Base-by-base conservation (phyloP, 352 stramenopile species). In the Pythium plurisporium region DNA sequence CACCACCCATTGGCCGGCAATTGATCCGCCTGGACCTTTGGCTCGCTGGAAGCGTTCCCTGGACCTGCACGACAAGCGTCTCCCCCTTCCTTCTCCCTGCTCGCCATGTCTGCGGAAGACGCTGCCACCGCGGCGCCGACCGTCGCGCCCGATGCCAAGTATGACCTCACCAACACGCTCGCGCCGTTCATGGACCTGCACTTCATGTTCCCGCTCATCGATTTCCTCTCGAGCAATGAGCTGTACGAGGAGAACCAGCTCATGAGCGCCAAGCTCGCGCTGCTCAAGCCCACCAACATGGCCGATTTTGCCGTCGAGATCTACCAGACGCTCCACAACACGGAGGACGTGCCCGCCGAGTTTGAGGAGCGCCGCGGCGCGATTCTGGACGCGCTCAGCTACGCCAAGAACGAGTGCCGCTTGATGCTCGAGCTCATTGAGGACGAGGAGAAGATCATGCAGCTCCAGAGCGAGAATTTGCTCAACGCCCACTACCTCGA, bases 151-250 rank as follows among this genome's bases (percentile, higher is more conserved):
- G 75, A 89, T 36, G 73, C 83, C 55, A 76, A 89, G 64, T 98
- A 96, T 74, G 94, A 98, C 70, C 79, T 98, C 50, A 98, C 95
- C 45, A 96, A 96, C 66, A 84, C 79, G 61, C 80, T 98, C 55
- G 93, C 90, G 55, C 90, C 94, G 49, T 98, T 96, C 73, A 93
- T 98, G 77, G 95, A 98, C 67, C 81, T 97, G 42, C 95, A 98
- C 87, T 97, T 98, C 73, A 97, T 98, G 84, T 98, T 98, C 79
- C 94, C 94, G 61, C 76, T 98, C 43, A 94, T 98, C 59, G 93
- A 98, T 67, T 98, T 98, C 63, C 65, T 98, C 37, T 82, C 81
- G 20, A 92, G 82, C 59, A 87, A 86, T 43, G 87, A 97, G 55
- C 73, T 94, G 47, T 98, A 98, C 67, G 88, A 97, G 64, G 91